A percentile compares a stretch with the other conserved stretches of the same genome.
Conservation (phyloP, 2,329 filamentous ascomycete species). For the Monosporascus sp. region DNA sequence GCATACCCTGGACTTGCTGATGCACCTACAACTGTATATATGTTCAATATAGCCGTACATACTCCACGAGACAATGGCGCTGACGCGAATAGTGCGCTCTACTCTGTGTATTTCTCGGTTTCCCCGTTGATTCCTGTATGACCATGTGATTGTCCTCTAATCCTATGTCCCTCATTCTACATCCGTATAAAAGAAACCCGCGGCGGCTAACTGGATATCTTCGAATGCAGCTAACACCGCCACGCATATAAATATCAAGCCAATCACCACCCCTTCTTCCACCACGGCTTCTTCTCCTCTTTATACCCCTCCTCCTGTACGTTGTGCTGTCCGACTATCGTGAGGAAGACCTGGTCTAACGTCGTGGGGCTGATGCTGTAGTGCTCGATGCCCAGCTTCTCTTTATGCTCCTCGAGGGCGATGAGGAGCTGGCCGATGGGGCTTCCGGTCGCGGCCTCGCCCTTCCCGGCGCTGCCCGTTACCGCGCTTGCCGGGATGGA, state of each 20-base stretch:
- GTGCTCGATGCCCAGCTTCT: conserved; percentile 68
- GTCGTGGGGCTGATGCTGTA: conserved; percentile 85
- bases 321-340: conserved; percentile 76
- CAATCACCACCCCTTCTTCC: conserved; percentile 11
- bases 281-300: conserved; percentile 20
- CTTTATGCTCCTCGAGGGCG: conserved; percentile 65
- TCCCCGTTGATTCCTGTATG: too few species aligned
- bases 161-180: not conserved
- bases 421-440: conserved; percentile 67
- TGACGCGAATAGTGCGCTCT: not conserved
- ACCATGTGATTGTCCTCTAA: too few species aligned
- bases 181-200: not conserved
- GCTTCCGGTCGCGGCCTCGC: conserved; percentile 24
- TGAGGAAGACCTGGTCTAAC: conserved; percentile 84
- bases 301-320: conserved; percentile 62
- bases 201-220: too few species aligned
- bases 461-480: conserved; percentile 5
- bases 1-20: not conserved
- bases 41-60: not conserved
- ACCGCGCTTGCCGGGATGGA: conserved; percentile 55
- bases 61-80: not conserved
- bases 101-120: not conserved
- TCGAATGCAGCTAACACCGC: too few species aligned
- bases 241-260: too few species aligned
- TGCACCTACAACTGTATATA: not conserved